Base-by-base conservation (phyloP, 768 basidiomycete genomes). In the Russula emetica region DNA sequence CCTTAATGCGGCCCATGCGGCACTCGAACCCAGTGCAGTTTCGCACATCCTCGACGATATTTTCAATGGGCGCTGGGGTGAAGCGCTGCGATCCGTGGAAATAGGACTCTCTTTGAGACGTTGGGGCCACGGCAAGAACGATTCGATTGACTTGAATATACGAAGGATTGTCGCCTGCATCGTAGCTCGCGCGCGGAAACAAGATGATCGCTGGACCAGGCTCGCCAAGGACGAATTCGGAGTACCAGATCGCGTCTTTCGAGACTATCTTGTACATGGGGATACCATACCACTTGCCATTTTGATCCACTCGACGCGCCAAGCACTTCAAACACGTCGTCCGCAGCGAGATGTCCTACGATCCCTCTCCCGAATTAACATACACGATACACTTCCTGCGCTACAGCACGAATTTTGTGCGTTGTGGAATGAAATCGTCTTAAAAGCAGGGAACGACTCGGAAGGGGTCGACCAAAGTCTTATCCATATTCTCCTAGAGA, bases 251-350 rank as follows among this genome's bases (percentile, higher is more conserved):
- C 18, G 7, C 18, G 36, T 50, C 24, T 9, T 62, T 30, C 20
- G 16, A 5, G 40, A 32, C 34, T 18, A 36, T 13, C 3, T 56
- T 16, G 0, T 6, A 9, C 24, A 51, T 22, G 61, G 55, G 13
- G 55, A 56, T 11, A 56, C 34, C 50, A 38, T 57, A 2, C 40
- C 42, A 9, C 55, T 62, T 16, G 36, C 49, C 9, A 62, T 51
- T 32, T 38, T 56, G 38, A 51, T 57, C 26, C 9, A 44, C 49
- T 4, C 10, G 11, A 28, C 30, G 1, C 42, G 56, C 26, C 16
- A 57, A 32, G 42, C 28, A 6, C 2, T 32, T 45, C 42, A 14
- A 8, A 10, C 20, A 13, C 10, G 22, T 32, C 28, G 6, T 7
- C 4, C 16, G 16, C n/a, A n/a, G 5, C 8, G 5, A 44, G 40